Evolutionary conservation across 2,329 filamentous ascomycete genomes (phyloP).

Genomic region (Chalara sp.): DNA sequence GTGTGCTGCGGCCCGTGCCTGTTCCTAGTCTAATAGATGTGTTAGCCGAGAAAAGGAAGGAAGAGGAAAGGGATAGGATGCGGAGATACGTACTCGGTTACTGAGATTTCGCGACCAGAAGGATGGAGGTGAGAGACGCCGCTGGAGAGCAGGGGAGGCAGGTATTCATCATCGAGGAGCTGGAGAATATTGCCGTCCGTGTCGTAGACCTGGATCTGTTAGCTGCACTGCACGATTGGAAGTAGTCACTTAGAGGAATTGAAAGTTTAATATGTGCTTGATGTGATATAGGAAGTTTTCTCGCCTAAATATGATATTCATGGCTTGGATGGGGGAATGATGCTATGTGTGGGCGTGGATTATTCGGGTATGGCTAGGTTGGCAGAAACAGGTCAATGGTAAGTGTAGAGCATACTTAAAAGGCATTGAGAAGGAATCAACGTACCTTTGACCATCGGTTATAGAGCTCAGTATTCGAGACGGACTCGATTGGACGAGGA

Average conservation of each 20-base stretch:
- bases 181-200: slow-evolving; percentile 62
- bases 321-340: no score
- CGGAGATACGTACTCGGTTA: background rate
- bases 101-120: slow-evolving; percentile 23
- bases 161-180: slow-evolving; percentile 51
- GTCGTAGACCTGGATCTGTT: slow-evolving; percentile 45
- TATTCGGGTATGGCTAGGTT: no score
- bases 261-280: background rate
- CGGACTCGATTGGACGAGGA: slow-evolving; percentile 19
- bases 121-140: slow-evolving; percentile 25
- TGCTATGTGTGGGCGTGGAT: no score
- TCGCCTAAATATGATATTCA: no score
- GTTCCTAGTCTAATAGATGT: slow-evolving; percentile 52
- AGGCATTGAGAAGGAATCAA: background rate
- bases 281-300: background rate
- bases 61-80: background rate
- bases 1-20: slow-evolving; percentile 58
- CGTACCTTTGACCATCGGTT: slow-evolving; percentile 36
- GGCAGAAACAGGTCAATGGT: no score
- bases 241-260: background rate
- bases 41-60: slow-evolving; percentile 28
- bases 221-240: no score
- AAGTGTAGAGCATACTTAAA: background rate
- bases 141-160: slow-evolving; percentile 42
- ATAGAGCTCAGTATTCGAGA: slow-evolving; percentile 39